Percentiles rank a stretch among this genome's conserved stretches.
These are phyloP conservation scores for Grosmannia serpens DNA, from an alignment of 2,329 filamentous ascomycete species.

Conservation along the genomic window DNA sequence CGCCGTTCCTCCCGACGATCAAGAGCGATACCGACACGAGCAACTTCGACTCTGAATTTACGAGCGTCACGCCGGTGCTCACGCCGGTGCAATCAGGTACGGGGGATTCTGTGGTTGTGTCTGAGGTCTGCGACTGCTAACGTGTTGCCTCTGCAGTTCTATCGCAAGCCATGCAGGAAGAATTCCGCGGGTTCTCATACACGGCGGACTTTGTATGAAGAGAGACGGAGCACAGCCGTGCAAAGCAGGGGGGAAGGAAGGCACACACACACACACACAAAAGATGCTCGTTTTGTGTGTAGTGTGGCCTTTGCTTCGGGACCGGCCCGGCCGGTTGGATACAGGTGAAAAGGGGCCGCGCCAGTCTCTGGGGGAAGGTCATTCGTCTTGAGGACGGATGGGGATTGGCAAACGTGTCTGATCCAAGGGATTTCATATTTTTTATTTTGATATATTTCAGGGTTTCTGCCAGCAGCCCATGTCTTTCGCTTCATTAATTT, in stretches of 20 bases:
- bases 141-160: constrained; percentile 49
- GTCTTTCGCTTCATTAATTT: not conserved
- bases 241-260: too few species aligned
- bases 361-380: not conserved
- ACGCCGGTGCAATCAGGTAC: constrained; percentile 95
- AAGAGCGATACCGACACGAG: constrained; percentile 94
- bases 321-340: not conserved
- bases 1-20: constrained; percentile 83
- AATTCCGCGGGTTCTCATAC: constrained; percentile 98
- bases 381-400: not conserved
- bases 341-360: not conserved
- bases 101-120: constrained; percentile 25
- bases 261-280: too few species aligned
- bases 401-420: not conserved
- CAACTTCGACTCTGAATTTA: constrained; percentile 98
- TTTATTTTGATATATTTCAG: not conserved
- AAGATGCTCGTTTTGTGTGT: not conserved
- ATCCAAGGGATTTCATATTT: not conserved
- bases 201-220: constrained; percentile 73
- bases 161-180: constrained; percentile 97
- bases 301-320: not conserved
- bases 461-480: not conserved
- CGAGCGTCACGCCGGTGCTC: constrained; percentile 91
- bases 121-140: not conserved
- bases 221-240: not conserved